Evolutionary conservation across 192 early-diverging fungal species (phyloP).

Genomic region (Coemansia nantahalensis): DNA sequence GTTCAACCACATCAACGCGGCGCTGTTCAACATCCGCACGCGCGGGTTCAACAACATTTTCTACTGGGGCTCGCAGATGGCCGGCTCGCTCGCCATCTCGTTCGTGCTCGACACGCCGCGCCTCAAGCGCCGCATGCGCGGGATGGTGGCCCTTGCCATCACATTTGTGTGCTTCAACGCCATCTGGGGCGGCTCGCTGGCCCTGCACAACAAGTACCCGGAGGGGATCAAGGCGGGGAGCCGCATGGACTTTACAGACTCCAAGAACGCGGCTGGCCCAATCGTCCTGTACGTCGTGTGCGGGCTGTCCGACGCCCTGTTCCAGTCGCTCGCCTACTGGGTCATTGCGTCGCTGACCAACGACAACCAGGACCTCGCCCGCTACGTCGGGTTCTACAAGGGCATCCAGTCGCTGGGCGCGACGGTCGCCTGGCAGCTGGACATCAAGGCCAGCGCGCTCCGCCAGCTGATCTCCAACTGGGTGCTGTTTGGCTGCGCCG

Average conservation of each 20-base stretch:
- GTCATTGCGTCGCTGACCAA: constrained; percentile 83
- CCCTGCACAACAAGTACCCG: constrained; percentile 60
- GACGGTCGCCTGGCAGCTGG: constrained; percentile 71
- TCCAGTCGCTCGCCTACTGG: constrained; percentile 83
- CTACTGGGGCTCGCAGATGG: constrained; percentile 81
- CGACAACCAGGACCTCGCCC: constrained; percentile 67
- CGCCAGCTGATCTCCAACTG: constrained; percentile 59
- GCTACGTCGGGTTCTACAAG: constrained; percentile 89
- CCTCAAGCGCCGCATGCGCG: constrained; percentile 62
- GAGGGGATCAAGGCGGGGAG: constrained; percentile 5
- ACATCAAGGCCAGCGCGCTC: constrained; percentile 46
- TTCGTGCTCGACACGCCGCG: constrained; percentile 61
- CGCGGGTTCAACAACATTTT: constrained; percentile 77
- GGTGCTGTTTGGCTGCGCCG: constrained; percentile 55
- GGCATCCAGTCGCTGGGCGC: constrained; percentile 79
- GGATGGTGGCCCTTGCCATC: constrained; percentile 56
- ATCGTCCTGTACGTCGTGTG: constrained; percentile 72
- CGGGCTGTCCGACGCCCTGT: constrained; percentile 79
- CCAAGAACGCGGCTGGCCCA: constrained; percentile 54
- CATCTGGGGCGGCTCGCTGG: constrained; percentile 67
- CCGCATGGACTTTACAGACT: constrained; percentile 53
- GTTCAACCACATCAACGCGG: constrained; percentile 68
- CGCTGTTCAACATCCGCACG: constrained; percentile 70
- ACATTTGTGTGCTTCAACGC: constrained; percentile 53
- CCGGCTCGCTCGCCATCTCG: constrained; percentile 66